These are phyloP conservation scores for Saitozyma podzolica DNA, from an alignment of 768 basidiomycete species.

Conservation along the genomic window DNA sequence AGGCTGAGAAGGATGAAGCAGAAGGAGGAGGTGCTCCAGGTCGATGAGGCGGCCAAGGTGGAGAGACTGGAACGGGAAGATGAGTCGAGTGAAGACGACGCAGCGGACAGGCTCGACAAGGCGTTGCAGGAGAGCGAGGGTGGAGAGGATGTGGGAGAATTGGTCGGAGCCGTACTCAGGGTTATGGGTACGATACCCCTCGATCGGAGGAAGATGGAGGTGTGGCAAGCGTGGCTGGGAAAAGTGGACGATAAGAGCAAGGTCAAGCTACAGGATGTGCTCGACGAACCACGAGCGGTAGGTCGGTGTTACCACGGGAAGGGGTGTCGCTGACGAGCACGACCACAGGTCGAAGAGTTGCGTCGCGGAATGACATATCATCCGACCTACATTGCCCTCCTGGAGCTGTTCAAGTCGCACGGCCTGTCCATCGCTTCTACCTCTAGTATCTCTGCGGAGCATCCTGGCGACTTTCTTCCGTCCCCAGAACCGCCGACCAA, in stretches of 20 bases:
- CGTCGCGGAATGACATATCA: background rate
- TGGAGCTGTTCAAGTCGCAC: background rate
- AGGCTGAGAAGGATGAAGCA: constrained; percentile 22
- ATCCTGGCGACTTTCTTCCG: too few relatives aligned
- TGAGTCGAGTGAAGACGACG: constrained; percentile 3
- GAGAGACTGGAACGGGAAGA: constrained; percentile 7
- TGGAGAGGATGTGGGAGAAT: background rate
- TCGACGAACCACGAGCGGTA: constrained; percentile 22
- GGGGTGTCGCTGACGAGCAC: background rate
- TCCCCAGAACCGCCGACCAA: background rate
- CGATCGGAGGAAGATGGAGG: constrained; percentile 37
- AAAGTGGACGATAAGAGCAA: constrained; percentile 4
- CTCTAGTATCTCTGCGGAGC: too few relatives aligned
- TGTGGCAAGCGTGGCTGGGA: constrained; percentile 34
- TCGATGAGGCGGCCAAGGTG: background rate
- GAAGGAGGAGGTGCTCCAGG: background rate
- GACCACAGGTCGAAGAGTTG: background rate
- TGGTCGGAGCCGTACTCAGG: constrained; percentile 9
- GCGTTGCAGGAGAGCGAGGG: constrained; percentile 8
- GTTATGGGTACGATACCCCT: constrained; percentile 21
- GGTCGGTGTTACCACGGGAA: constrained; percentile 1
- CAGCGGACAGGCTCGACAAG: background rate
- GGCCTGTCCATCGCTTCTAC: too few relatives aligned
- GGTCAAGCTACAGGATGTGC: constrained; percentile 11
- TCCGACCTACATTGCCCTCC: background rate